Percentiles rank a stretch among this genome's conserved stretches.
Evolutionary conservation across 129 eudicot genomes (phyloP).

Genomic region (Solidago caesia): DNA sequence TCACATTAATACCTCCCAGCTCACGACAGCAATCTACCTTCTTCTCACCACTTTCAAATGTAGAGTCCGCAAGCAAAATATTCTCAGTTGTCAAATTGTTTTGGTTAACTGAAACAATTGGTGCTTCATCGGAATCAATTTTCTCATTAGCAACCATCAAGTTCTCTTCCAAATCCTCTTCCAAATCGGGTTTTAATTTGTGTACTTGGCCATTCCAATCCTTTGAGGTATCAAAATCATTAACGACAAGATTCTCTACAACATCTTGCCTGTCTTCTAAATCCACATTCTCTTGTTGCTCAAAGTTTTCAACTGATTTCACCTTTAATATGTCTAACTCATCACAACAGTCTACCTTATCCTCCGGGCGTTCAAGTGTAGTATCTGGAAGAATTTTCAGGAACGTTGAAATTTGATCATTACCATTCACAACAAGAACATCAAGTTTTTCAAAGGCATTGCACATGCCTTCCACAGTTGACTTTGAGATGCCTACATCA

Average conservation of each 20-base stretch:
- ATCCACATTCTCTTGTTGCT: neutral
- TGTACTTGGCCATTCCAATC: neutral
- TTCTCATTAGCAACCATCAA: neutral
- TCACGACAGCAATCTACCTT: neutral
- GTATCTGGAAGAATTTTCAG: slow-evolving; percentile 1
- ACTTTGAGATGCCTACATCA: slow-evolving; percentile 7
- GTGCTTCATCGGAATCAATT: neutral
- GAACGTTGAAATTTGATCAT: neutral
- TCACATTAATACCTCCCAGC: neutral
- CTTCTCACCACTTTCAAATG: slow-evolving; percentile 12
- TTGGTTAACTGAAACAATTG: neutral
- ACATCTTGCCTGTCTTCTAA: slow-evolving; percentile 7
- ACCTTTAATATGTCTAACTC: neutral
- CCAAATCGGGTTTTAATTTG: slow-evolving; percentile 1
- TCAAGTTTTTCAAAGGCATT: slow-evolving; percentile 16
- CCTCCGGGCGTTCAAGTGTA: slow-evolving; percentile 5
- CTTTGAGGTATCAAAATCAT: neutral
- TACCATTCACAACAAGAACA: slow-evolving; percentile 17
- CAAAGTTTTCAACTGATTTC: slow-evolving; percentile 1
- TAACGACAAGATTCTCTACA: neutral
- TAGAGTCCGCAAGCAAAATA: neutral
- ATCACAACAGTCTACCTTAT: neutral
- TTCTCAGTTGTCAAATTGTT: neutral
- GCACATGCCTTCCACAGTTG: slow-evolving; percentile 20
- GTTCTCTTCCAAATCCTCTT: slow-evolving; percentile 15